Conservation (phyloP, 2,329 filamentous ascomycete species). For the Shiraia sp. region DNA sequence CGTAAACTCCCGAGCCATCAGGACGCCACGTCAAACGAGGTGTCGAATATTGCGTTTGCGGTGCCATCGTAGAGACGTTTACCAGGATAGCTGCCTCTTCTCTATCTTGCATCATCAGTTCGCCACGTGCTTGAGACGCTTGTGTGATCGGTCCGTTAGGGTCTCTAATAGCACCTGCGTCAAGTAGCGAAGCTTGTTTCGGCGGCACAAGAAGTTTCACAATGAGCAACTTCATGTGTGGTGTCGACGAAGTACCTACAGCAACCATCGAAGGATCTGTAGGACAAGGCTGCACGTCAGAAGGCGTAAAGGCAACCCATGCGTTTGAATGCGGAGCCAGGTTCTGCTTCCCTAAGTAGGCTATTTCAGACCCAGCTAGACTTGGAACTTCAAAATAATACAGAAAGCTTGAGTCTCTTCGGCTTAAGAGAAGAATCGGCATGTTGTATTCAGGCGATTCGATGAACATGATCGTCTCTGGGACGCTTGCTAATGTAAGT, state of each 20-base stretch:
- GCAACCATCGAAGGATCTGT: conserved; percentile 59
- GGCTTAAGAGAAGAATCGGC: conserved; percentile 57
- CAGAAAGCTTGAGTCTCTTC: conserved; percentile 62
- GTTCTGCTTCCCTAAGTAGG: conserved; percentile 60
- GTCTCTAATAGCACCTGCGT: conserved; percentile 6
- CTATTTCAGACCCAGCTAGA: conserved; percentile 12
- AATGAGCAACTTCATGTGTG: conserved; percentile 66
- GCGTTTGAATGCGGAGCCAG: conserved; percentile 65
- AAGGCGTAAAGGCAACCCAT: conserved; percentile 67
- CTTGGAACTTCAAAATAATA: conserved; percentile 56
- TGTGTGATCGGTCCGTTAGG: conserved; percentile 47
- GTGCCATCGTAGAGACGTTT: conserved; percentile 62
- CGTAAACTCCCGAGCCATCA: conserved; percentile 64
- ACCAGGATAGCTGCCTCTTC: conserved; percentile 64
- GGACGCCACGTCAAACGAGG: conserved; percentile 65
- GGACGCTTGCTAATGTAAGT: conserved; percentile 56
- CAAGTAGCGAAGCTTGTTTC: conserved; percentile 7
- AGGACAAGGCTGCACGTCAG: conserved; percentile 60
- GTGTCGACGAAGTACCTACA: conserved; percentile 63
- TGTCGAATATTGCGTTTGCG: conserved; percentile 67
- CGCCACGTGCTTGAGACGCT: conserved; percentile 56
- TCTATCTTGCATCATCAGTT: conserved; percentile 56
- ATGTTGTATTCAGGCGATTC: conserved; percentile 51
- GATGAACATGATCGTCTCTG: conserved; percentile 61
- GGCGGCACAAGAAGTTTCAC: conserved; percentile 60